Percentiles rank a stretch among this genome's conserved stretches.
These are phyloP conservation scores for Trametes gibbosa DNA, from an alignment of 768 basidiomycete species.

Conservation along the genomic window DNA sequence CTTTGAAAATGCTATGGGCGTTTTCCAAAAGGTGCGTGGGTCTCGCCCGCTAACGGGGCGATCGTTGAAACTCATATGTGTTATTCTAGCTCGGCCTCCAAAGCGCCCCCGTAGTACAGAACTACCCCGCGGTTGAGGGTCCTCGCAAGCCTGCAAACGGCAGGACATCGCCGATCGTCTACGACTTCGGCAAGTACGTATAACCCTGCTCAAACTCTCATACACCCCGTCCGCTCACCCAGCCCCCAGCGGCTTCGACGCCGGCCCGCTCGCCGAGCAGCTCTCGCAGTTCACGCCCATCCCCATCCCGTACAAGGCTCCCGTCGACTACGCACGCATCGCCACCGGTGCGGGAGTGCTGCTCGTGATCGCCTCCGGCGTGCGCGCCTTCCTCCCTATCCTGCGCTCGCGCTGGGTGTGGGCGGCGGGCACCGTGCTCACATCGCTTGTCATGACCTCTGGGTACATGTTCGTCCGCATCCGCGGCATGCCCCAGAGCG, in stretches of 20 bases:
- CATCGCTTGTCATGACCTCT: conserved; percentile 80
- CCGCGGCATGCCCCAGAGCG: conserved; percentile 69
- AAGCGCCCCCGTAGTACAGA: conserved; percentile 82
- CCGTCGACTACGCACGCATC: conserved; percentile 68
- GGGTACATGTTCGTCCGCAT: conserved; percentile 98
- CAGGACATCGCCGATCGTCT: conserved; percentile 56
- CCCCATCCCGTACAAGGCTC: conserved; percentile 78
- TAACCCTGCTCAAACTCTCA: neutral
- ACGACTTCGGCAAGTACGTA: conserved; percentile 76
- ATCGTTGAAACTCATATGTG: neutral
- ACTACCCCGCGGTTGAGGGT: conserved; percentile 72
- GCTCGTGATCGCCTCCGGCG: conserved; percentile 46
- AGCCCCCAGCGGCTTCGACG: conserved; percentile 71
- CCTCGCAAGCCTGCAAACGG: conserved; percentile 59
- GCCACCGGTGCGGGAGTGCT: conserved; percentile 44
- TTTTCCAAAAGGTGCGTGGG: conserved; percentile 76
- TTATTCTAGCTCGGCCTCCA: conserved; percentile 67
- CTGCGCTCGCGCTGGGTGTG: conserved; percentile 75
- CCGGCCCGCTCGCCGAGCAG: conserved; percentile 72
- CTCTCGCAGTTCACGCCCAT: conserved; percentile 74
- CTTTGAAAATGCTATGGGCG: conserved; percentile 69
- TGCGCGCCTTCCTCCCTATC: conserved; percentile 63
- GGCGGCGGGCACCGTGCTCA: conserved; percentile 59
- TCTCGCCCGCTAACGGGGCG: neutral
- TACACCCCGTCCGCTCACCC: neutral